Percentiles rank a stretch among this genome's conserved stretches.
These are phyloP conservation scores for Perilla frutescens DNA, from an alignment of 257 asterid species.

Conservation along the genomic window DNA sequence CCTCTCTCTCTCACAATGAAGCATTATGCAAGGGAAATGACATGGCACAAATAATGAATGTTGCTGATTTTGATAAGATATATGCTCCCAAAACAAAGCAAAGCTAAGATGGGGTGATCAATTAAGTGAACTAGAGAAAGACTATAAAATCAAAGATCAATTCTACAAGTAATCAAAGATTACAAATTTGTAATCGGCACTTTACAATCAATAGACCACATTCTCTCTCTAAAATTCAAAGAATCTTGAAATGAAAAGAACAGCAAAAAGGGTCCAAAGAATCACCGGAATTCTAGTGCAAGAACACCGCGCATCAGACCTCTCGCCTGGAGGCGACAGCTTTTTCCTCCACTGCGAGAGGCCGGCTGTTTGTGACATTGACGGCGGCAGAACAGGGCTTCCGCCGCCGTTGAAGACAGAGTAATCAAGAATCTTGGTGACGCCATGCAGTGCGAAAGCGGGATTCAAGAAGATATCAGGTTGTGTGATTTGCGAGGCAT, in stretches of 20 bases:
- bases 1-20: no score
- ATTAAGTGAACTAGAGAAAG: neutral
- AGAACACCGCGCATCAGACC: conserved; percentile 25
- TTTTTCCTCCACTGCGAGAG: neutral
- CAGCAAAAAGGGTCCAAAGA: conserved; percentile 14
- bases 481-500: conserved; percentile 54
- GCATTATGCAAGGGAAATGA: no score
- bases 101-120: neutral
- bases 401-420: conserved; percentile 36
- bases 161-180: no score
- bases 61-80: no score
- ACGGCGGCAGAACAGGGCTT: conserved; percentile 26
- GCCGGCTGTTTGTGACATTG: conserved; percentile 8
- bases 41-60: no score
- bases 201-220: neutral
- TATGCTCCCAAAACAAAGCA: neutral
- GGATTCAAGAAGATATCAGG: conserved; percentile 48
- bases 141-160: neutral
- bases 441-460: conserved; percentile 66
- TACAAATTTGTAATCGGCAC: neutral
- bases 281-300: conserved; percentile 9
- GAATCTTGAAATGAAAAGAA: conserved; percentile 28
- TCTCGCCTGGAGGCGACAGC: conserved; percentile 30
- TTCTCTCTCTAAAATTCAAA: neutral
- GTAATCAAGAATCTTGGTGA: conserved; percentile 58